phyloP scores from a whole-genome alignment of 305 asterid genomes.

The Rubia peregrina region DNA sequence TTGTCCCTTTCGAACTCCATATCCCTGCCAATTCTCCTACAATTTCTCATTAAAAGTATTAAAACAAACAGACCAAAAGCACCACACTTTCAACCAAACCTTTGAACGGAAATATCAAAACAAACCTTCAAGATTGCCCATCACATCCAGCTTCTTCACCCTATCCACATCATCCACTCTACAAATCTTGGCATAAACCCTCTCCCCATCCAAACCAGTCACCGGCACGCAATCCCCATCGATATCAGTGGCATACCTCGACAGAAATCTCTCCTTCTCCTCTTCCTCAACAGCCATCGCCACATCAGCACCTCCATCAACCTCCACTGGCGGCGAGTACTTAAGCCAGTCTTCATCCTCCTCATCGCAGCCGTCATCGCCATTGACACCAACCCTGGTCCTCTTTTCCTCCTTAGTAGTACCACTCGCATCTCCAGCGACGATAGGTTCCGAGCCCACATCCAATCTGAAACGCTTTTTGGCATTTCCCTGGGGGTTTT shows the following conservation, averaged over 20 bases:
- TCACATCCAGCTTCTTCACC: constrained; percentile 36
- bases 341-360: constrained; percentile 56
- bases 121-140: constrained; percentile 40
- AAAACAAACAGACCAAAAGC: background rate
- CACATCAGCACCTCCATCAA: constrained; percentile 33
- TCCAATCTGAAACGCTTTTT: constrained; percentile 52
- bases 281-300: constrained; percentile 36
- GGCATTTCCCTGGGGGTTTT: constrained; percentile 21
- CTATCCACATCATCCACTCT: constrained; percentile 38
- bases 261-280: constrained; percentile 49
- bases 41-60: background rate
- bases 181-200: constrained; percentile 80
- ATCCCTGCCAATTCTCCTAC: background rate
- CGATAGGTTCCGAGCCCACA: constrained; percentile 13
- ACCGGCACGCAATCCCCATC: constrained; percentile 84
- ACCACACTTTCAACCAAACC: background rate
- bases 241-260: constrained; percentile 63
- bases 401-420: constrained; percentile 32
- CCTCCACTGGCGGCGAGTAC: constrained; percentile 39
- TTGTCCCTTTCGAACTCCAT: background rate
- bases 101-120: background rate
- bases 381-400: constrained; percentile 28
- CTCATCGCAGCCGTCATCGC: constrained; percentile 23
- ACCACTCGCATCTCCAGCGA: background rate
- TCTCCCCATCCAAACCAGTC: constrained; percentile 90